Evolutionary conservation across 139 green algal species (phyloP).

Genomic region (Haematococcus lacustris): DNA sequence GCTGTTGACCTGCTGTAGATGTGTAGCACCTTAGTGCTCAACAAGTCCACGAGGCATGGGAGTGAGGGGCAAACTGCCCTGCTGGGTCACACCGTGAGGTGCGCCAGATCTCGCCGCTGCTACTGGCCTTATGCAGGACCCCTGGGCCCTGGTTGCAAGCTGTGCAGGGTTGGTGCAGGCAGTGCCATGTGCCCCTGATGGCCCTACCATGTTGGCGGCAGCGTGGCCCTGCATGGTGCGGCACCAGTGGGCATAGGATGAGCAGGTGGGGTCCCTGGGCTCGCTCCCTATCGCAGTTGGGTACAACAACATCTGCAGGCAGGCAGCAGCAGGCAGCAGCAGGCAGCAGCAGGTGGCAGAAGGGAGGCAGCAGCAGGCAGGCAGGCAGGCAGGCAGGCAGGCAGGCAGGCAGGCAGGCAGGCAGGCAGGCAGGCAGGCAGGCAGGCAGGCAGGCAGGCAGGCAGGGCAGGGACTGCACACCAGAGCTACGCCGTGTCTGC

Average conservation of each 20-base stretch:
- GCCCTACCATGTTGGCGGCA: conserved; percentile 55
- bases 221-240: conserved; percentile 59
- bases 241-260: conserved; percentile 57
- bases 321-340: neutral
- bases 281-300: conserved; percentile 67
- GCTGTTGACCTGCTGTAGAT: too few relatives aligned
- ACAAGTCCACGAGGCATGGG: too few relatives aligned
- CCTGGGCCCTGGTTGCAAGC: neutral
- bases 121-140: neutral
- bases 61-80: too few relatives aligned
- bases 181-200: neutral
- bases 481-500: neutral
- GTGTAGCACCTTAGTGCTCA: too few relatives aligned
- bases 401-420: neutral
- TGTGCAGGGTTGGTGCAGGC: neutral
- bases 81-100: neutral
- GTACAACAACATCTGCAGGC: conserved; percentile 56
- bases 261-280: conserved; percentile 39
- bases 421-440: neutral
- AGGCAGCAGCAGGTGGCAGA: neutral
- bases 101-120: neutral
- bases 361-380: neutral
- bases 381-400: neutral
- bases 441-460: neutral
- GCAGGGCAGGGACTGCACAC: neutral